Evolutionary conservation across 108 stramenopile genomes (phyloP), one percentile per base, ranked within the genome.

Genomic region (Aureococcus anophagefferens): DNA sequence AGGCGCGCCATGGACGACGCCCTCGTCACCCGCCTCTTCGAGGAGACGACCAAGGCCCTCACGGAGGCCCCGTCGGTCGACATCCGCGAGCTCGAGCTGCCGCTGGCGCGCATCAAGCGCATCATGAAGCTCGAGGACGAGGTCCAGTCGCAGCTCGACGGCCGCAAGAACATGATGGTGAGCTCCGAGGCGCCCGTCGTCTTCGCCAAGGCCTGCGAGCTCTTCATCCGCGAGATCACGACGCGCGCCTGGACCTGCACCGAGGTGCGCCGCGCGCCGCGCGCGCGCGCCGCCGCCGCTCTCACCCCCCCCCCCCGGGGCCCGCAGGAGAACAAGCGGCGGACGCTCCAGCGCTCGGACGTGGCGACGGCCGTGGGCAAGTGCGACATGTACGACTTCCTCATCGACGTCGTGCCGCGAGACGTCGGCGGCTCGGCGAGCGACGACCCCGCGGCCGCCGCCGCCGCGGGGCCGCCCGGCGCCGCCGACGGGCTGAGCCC

Each of bases 341-440:
- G 87, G 74, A 92, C 91, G 28, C 74, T 94, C 74, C 89, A 90
- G 72, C 91, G 90, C 78, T 89, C 90, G 73, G 93, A 94, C 78
- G 83, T 92, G 32, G 77, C 84, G 34, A 90, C 89, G 66, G 91
- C 91, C 16, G 90, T 94, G 73, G 85, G 86, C 72, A 83, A 87
- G 68, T 90, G 90, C 32, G 90, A 91, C 71, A 84, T 90, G 65
- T 90, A 25, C 51, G 51, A 59, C 51, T 59, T 59, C 51, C 51
- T 59, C 21, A 59, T 59, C 51, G 51, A 59, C 25, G 25, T 59
- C 37, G 7, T 40, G 37, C 37, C 37, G 7, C 37, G 37, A 9
- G 37, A 40, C 4, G 37, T 9, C 37, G 37, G 7, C 37, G 7
- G 37, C n/a, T n/a, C n/a, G n/a, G n/a, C n/a, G n/a, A n/a, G n/a